phyloP scores from a whole-genome alignment of 2,329 filamentous ascomycete genomes.

The Fusarium robinianum region DNA sequence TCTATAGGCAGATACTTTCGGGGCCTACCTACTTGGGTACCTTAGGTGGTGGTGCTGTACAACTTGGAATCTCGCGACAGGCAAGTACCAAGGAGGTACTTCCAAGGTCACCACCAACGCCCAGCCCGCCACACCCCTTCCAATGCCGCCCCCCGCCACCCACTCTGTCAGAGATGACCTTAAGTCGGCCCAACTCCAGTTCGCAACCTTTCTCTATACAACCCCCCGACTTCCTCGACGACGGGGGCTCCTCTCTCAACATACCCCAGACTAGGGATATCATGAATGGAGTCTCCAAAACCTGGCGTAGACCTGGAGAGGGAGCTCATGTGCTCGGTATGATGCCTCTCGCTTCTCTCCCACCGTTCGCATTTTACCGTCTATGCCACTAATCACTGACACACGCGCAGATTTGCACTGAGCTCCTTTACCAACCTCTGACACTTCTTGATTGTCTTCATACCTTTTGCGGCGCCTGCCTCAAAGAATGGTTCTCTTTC shows the following conservation, averaged over 20 bases:
- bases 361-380: slow-evolving; percentile 8
- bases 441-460: slow-evolving; percentile 92
- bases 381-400: slow-evolving; percentile 19
- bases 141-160: slow-evolving; percentile 29
- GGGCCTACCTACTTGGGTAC: no score
- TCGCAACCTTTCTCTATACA: slow-evolving; percentile 19
- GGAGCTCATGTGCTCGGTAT: slow-evolving; percentile 92
- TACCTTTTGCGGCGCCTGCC: slow-evolving; percentile 92
- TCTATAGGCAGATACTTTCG: no score
- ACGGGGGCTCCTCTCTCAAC: slow-evolving; percentile 11
- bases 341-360: slow-evolving; percentile 19
- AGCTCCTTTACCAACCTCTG: slow-evolving; percentile 87
- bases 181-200: slow-evolving; percentile 24
- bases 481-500: slow-evolving; percentile 94
- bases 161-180: slow-evolving; percentile 28
- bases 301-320: slow-evolving; percentile 76
- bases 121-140: slow-evolving; percentile 13
- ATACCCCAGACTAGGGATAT: slow-evolving; percentile 24
- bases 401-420: slow-evolving; percentile 84
- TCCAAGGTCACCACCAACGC: no score
- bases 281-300: slow-evolving; percentile 57
- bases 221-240: slow-evolving; percentile 7
- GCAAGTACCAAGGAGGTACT: no score
- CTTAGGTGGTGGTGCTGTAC: no score
- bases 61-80: no score